Evolutionary conservation across 129 eudicot genomes (phyloP), one percentile per base, ranked within the genome.

Genomic region (Tagetes erecta): DNA sequence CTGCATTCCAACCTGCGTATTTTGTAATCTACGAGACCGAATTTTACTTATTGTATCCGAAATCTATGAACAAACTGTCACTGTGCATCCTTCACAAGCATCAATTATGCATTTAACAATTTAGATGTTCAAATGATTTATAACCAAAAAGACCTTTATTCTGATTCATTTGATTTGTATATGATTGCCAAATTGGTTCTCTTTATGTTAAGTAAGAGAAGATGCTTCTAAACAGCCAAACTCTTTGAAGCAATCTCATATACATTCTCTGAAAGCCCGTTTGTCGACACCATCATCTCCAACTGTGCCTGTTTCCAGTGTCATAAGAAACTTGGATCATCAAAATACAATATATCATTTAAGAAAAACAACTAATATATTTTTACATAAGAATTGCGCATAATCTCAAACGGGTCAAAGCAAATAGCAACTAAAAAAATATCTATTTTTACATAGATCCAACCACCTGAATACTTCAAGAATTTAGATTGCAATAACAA

Each of bases 161-260:
- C 6, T 30, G 70, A 27, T 37, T 38, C 64, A 70, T 31, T 59
- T 59, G 63, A 70, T 31, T 59, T 59, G 63, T 70, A 60, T 77
- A 59, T 11, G 45, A 71, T 41, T n/a, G 38, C 80, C 60, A 41
- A 57, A 68, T 69, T 68, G 64, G 63, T 53, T 47, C 31, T 72
- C 33, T 72, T 64, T 4, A 44, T 8, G 9, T 8, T 64, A 55
- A 44, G 35, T 40, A 34, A 55, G 33, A 72, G 44, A 38, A 2
- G 41, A 41, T 47, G 35, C 13, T 69, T 14, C 82, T 77, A 92
- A 75, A 89, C 91, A 10, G 89, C 96, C 81, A 92, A 89, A 78
- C 98, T 92, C 88, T 90, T 92, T 3, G 95, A 86, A 7, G 96
- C 95, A 64, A 92, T 90, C 87, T 92, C 98, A 5, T 69, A 90